Conservation (phyloP, 1,284 basidiomycete genomes). For the Moesziomyces globuligerus region DNA sequence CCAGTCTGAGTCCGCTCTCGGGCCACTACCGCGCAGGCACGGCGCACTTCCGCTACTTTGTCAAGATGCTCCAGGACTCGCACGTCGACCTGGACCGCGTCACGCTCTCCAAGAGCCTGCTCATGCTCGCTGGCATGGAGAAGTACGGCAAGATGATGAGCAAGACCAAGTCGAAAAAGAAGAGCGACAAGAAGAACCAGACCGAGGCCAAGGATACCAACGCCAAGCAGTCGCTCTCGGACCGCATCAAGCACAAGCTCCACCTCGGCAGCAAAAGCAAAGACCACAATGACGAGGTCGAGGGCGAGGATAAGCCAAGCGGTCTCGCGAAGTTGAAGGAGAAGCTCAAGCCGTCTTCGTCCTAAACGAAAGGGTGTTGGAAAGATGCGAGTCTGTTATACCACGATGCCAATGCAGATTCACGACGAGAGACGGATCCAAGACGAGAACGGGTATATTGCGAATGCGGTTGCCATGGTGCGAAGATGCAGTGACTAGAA, state of each 20-base stretch:
- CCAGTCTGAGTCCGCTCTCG: slow-evolving; percentile 49
- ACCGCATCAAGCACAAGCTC: slow-evolving; percentile 16
- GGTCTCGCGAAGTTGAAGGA: slow-evolving; percentile 15
- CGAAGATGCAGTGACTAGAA: neutral
- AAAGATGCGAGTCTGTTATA: slow-evolving; percentile 14
- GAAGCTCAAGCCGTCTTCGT: slow-evolving; percentile 15
- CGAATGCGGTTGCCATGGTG: neutral
- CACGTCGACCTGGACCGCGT: slow-evolving; percentile 54
- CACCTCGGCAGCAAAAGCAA: slow-evolving; percentile 8
- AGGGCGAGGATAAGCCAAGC: slow-evolving; percentile 18
- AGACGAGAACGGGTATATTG: neutral
- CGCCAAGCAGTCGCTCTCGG: slow-evolving; percentile 11
- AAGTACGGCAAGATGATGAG: slow-evolving; percentile 53
- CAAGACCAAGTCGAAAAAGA: slow-evolving; percentile 37
- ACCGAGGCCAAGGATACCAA: slow-evolving; percentile 5
- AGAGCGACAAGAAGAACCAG: slow-evolving; percentile 19
- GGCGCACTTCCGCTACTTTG: slow-evolving; percentile 58
- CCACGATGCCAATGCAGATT: slow-evolving; percentile 1
- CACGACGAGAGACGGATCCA: neutral
- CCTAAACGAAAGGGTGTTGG: neutral
- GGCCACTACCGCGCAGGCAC: slow-evolving; percentile 58
- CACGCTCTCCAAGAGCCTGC: slow-evolving; percentile 48
- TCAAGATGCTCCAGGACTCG: slow-evolving; percentile 50
- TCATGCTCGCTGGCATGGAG: slow-evolving; percentile 54
- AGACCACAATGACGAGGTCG: slow-evolving; percentile 1